phyloP scores from a whole-genome alignment of 78 protist genomes.

The Dictyostelium intermedium region DNA sequence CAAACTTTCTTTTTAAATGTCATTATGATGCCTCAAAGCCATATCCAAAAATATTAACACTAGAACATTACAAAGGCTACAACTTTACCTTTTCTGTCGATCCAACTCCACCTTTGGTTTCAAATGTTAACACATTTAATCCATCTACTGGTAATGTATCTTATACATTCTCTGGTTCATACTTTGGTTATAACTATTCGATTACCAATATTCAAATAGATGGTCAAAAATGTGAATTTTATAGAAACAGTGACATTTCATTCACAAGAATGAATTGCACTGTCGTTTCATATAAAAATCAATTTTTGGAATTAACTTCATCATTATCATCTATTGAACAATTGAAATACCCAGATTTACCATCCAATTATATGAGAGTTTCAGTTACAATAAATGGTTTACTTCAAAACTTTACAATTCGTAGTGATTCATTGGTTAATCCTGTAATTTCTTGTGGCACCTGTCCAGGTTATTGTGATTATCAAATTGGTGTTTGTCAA shows the following conservation, averaged over 20 bases:
- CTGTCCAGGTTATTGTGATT: not conserved
- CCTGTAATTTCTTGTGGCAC: not conserved
- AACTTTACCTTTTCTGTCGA: not conserved
- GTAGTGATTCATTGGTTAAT: not conserved
- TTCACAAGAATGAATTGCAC: not conserved
- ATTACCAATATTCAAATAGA: not conserved
- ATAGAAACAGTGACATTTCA: not conserved
- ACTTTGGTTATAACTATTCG: not conserved
- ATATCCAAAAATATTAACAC: not conserved
- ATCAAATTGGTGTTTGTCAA: not conserved
- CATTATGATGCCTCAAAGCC: not conserved
- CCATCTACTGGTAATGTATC: too few species aligned
- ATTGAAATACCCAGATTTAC: not conserved
- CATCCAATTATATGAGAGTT: not conserved
- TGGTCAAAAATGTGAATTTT: not conserved
- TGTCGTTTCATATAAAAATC: not conserved
- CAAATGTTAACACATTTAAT: not conserved
- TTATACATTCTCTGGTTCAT: not conserved
- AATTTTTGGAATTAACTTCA: not conserved
- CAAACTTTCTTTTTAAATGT: not conserved
- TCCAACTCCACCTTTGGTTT: not conserved
- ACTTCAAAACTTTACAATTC: not conserved
- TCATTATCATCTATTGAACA: too few species aligned
- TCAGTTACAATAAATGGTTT: not conserved
- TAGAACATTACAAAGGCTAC: not conserved